Percentiles rank a stretch among this genome's conserved stretches.
phyloP scores from a whole-genome alignment of 345 rosid genomes.

The Odontarrhena argentea region DNA sequence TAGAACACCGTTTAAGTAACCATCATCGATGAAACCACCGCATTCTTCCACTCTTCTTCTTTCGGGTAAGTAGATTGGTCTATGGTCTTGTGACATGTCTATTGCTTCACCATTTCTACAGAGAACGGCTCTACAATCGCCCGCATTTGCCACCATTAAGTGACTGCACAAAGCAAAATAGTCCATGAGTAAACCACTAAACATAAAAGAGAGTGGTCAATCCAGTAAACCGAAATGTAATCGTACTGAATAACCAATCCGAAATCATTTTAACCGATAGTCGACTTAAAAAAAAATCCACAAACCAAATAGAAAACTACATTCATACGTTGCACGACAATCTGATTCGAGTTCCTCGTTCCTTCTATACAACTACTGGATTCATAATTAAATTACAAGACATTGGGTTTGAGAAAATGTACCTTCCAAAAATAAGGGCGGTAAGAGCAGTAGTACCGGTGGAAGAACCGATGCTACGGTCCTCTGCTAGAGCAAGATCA shows the following conservation, averaged over 20 bases:
- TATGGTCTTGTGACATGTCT: slow-evolving; percentile 86
- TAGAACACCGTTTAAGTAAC: slow-evolving; percentile 71
- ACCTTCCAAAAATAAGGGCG: slow-evolving; percentile 70
- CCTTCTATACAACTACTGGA: too few species aligned
- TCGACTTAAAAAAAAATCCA: too few species aligned
- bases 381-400: too few species aligned
- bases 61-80: slow-evolving; percentile 63
- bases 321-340: slow-evolving; percentile 26
- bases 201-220: not conserved
- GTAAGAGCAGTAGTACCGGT: slow-evolving; percentile 90
- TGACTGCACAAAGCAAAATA: slow-evolving; percentile 45
- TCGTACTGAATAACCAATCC: not conserved
- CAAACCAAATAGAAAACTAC: too few species aligned
- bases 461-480: slow-evolving; percentile 57
- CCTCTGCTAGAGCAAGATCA: slow-evolving; percentile 72
- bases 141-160: slow-evolving; percentile 82
- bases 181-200: not conserved
- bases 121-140: slow-evolving; percentile 87
- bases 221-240: not conserved
- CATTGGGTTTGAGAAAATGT: not conserved
- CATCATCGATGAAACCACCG: slow-evolving; percentile 69
- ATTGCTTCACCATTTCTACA: slow-evolving; percentile 73
- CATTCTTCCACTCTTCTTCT: slow-evolving; percentile 61
- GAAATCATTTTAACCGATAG: not conserved
- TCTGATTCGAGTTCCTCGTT: too few species aligned